Base-by-base conservation (phyloP, 129 eudicot genomes). In the Flaveria bidentis region DNA sequence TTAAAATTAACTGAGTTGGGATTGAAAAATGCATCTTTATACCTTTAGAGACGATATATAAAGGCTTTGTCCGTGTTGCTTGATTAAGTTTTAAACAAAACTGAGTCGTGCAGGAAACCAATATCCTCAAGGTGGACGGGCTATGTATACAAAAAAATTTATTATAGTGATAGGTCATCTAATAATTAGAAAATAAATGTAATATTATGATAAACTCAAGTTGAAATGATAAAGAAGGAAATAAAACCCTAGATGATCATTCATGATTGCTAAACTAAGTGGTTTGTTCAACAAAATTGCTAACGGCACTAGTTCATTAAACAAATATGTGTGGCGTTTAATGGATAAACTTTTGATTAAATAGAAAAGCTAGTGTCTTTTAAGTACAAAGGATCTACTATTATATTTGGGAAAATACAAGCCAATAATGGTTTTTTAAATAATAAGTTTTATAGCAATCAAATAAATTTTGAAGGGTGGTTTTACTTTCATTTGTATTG, bases 261-360 rank as follows among this genome's bases (percentile, higher is more conserved):
- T 50, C 49, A 23, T 65, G 79, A 80, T 80, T 80, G 68, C 41
- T 73, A 72, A 41, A 53, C 58, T 42, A 68, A 77, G 76, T 77
- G 81, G 51, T 56, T 26, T 77, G 76, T 70, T 69, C 76, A 77
- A 77, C 49, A 63, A 23, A 69, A 77, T 49, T 69, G 70, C 61
- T 44, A 23, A 68, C 53, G 46, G 55, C 52, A 61, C 55, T 49
- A 50, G 14, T 62, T 62, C 45, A 70, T 63, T 79, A 72, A 51
- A 63, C 74, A 25, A 78, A 17, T n/a, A 50, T 10, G 2, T 39
- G 74, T 72, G 44, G 58, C 63, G 50, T 62, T 51, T 76, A 67
- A 71, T 50, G 78, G 73, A 47, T 72, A n/a, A 17, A n/a, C 74
- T 62, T 60, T 60, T 74, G n/a, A 51, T 76, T 47, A 30, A 57